Evolutionary conservation across 371 early-diverging fungal genomes (phyloP).

Genomic region (Funneliformis caledonium): DNA sequence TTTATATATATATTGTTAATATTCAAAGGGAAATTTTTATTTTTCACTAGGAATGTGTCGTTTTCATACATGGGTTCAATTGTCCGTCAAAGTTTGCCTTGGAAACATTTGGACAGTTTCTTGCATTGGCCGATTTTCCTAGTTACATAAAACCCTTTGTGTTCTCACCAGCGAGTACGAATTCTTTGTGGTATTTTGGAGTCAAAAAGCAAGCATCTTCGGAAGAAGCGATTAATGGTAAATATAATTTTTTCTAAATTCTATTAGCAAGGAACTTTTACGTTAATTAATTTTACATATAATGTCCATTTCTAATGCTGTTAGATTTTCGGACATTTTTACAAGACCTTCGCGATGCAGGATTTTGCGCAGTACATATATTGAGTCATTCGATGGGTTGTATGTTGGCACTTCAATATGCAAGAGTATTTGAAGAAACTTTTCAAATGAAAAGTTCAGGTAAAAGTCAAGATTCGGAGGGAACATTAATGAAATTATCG

Average conservation of each 20-base stretch:
- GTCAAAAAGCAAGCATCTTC: constrained; percentile 46
- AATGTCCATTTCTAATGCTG: neutral
- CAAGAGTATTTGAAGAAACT: neutral
- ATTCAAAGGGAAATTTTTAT: constrained; percentile 23
- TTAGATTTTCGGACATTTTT: constrained; percentile 47
- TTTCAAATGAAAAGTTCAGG: neutral
- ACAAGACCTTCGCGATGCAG: constrained; percentile 46
- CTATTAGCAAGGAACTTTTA: neutral
- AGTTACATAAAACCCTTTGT: constrained; percentile 55
- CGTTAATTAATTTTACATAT: neutral
- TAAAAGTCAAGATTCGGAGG: no score
- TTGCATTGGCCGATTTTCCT: constrained; percentile 52
- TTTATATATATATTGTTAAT: constrained; percentile 16
- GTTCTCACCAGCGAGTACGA: constrained; percentile 53
- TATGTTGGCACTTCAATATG: neutral
- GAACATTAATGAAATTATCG: constrained; percentile 42
- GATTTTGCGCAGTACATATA: constrained; percentile 52
- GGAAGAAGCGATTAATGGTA: constrained; percentile 44
- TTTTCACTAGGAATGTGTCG: constrained; percentile 50
- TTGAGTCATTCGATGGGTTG: constrained; percentile 51
- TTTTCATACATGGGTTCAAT: constrained; percentile 57
- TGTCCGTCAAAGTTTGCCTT: constrained; percentile 49
- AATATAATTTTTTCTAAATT: neutral
- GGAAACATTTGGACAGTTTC: constrained; percentile 51
- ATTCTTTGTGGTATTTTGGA: constrained; percentile 47